Percentiles rank a stretch among this genome's conserved stretches.
Evolutionary conservation across 2,329 filamentous ascomycete genomes (phyloP).

Genomic region (Fusarium sp.): DNA sequence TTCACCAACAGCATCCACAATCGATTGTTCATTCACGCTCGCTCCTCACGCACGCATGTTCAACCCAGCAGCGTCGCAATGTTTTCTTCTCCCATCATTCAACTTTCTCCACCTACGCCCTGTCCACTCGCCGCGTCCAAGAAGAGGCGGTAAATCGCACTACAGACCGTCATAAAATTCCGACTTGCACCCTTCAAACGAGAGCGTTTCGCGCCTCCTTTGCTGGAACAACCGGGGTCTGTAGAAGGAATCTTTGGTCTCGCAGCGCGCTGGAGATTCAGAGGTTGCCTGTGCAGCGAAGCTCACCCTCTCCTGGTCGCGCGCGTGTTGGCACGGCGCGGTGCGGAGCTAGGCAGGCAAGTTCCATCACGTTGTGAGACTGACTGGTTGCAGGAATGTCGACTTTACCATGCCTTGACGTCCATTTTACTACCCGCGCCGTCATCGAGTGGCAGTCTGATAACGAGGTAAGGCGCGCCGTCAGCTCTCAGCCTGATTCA

Average conservation of each 20-base stretch:
- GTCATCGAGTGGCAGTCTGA: conserved; percentile 14
- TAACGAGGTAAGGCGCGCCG: background rate
- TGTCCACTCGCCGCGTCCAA: background rate
- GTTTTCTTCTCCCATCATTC: background rate
- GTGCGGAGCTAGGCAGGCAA: background rate
- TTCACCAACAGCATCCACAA: background rate
- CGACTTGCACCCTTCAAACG: conserved; percentile 27
- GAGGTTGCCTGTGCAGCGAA: conserved; percentile 29
- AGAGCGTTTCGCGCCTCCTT: conserved; percentile 15
- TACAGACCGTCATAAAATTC: conserved; percentile 22
- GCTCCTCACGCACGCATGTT: background rate
- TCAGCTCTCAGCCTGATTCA: background rate
- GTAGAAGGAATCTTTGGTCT: conserved; percentile 23
- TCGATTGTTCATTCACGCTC: background rate
- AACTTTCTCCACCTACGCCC: background rate
- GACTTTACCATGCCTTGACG: conserved; percentile 8
- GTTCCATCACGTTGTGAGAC: background rate
- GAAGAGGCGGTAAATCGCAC: conserved; percentile 27
- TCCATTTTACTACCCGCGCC: conserved; percentile 12
- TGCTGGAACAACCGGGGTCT: conserved; percentile 30
- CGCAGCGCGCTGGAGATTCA: conserved; percentile 30
- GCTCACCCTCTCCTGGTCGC: conserved; percentile 20
- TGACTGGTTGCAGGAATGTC: conserved; percentile 21
- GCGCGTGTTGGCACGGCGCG: background rate
- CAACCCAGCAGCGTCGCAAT: background rate